A percentile compares a stretch with the other conserved stretches of the same genome.
These are phyloP conservation scores for Cryoendolithus antarcticus DNA, from an alignment of 2,329 filamentous ascomycete genomes.

Conservation along the genomic window DNA sequence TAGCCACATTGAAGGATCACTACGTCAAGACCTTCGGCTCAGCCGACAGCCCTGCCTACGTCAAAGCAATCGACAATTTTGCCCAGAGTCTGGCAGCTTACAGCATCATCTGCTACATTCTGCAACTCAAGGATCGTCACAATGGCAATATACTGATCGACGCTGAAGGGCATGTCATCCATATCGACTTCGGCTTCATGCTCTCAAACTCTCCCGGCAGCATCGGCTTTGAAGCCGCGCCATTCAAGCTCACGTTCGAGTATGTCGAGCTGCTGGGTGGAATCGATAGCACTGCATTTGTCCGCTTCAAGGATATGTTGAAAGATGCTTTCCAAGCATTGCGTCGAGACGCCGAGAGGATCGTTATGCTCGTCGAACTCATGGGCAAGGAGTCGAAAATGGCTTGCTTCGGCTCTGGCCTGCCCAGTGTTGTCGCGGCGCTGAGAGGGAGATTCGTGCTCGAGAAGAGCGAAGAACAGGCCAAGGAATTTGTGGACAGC, in stretches of 20 bases:
- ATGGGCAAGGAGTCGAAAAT: slow-evolving; percentile 77
- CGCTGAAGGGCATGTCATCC: slow-evolving; percentile 73
- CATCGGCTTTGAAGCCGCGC: slow-evolving; percentile 75
- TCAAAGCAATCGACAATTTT: slow-evolving; percentile 63
- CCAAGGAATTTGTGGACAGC: slow-evolving; percentile 71
- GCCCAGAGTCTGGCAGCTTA: slow-evolving; percentile 73
- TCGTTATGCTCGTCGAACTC: slow-evolving; percentile 71
- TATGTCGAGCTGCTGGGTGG: slow-evolving; percentile 77
- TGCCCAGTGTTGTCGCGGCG: slow-evolving; percentile 56
- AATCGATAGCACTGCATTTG: slow-evolving; percentile 54
- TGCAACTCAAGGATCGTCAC: slow-evolving; percentile 76
- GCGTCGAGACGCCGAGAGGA: slow-evolving; percentile 63
- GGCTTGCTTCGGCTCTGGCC: slow-evolving; percentile 68
- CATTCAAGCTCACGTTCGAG: slow-evolving; percentile 76
- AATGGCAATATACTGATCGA: slow-evolving; percentile 81
- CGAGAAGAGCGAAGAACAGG: slow-evolving; percentile 70
- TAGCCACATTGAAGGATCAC: slow-evolving; percentile 70
- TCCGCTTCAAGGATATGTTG: slow-evolving; percentile 65
- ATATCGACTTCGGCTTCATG: slow-evolving; percentile 88
- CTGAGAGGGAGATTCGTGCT: slow-evolving; percentile 67
- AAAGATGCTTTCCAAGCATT: slow-evolving; percentile 77
- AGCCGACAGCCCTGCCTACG: slow-evolving; percentile 55
- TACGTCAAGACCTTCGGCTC: slow-evolving; percentile 68
- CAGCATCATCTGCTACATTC: slow-evolving; percentile 70
- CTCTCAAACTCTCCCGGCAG: slow-evolving; percentile 73